phyloP scores from a whole-genome alignment of 768 basidiomycete species.

The Boletus vinaceobasis region DNA sequence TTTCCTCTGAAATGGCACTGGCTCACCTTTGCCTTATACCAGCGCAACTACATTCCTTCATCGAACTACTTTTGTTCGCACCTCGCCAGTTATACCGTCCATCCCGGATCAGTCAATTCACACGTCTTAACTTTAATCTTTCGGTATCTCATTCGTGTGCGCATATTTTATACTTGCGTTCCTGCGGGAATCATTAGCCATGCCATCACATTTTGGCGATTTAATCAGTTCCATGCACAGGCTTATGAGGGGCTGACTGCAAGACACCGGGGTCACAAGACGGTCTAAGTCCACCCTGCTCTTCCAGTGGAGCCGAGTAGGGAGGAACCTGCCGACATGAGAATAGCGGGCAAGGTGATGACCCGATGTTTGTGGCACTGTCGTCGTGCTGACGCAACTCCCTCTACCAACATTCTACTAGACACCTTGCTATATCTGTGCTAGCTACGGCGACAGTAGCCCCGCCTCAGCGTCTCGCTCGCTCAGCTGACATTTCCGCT shows the following conservation, averaged over 20 bases:
- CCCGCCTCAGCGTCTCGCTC: not conserved
- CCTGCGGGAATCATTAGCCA: not conserved
- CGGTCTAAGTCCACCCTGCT: not conserved
- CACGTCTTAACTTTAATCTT: no score
- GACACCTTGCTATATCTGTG: not conserved
- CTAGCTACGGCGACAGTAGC: not conserved
- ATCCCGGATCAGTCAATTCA: no score
- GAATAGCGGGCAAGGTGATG: not conserved
- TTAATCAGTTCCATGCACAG: not conserved
- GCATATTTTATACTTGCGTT: not conserved
- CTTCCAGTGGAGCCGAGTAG: not conserved
- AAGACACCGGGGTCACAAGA: not conserved
- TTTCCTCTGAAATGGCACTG: no score
- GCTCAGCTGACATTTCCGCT: constrained; percentile 6
- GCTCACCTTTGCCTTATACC: no score
- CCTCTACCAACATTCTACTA: no score
- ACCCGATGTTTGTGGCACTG: not conserved
- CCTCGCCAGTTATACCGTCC: no score
- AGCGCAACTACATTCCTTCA: no score
- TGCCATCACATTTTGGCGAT: not conserved
- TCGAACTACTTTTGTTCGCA: no score
- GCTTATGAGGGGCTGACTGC: not conserved
- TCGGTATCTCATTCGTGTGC: no score
- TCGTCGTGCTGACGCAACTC: no score
- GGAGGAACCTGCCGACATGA: constrained; percentile 1